Evolutionary conservation across 768 basidiomycete genomes (phyloP).

Genomic region (Tulasnella sp.): DNA sequence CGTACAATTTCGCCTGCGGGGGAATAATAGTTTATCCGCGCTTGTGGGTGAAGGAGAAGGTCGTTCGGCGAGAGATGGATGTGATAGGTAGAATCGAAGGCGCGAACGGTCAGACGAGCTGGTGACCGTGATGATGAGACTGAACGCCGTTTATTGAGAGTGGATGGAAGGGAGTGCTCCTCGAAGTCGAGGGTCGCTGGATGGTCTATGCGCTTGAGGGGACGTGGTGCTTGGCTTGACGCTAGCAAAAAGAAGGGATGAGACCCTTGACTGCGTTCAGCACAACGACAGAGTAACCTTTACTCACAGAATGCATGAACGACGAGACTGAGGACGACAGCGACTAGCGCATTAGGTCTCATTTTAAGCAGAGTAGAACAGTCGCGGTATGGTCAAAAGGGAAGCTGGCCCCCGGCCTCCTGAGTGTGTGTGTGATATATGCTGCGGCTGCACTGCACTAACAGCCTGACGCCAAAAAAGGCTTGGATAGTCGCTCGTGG

Average conservation of each 20-base stretch:
- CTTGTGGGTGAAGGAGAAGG: slow-evolving; percentile 66
- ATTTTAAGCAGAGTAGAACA: no score
- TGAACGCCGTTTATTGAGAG: slow-evolving; percentile 28
- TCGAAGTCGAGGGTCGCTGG: slow-evolving; percentile 44
- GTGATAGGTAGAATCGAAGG: slow-evolving; percentile 53
- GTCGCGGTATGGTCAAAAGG: no score
- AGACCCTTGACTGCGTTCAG: no score
- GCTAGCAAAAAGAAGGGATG: slow-evolving; percentile 28
- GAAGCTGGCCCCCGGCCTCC: no score
- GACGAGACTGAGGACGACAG: no score
- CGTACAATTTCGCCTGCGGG: slow-evolving; percentile 43
- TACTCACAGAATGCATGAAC: no score
- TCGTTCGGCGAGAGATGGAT: slow-evolving; percentile 71
- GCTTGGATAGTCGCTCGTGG: no score
- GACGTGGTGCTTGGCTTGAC: slow-evolving; percentile 37
- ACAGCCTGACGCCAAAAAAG: no score
- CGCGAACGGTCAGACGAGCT: slow-evolving; percentile 53
- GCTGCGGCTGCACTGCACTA: no score
- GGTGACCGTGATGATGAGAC: slow-evolving; percentile 17
- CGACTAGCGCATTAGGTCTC: no score
- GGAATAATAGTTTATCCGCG: slow-evolving; percentile 53
- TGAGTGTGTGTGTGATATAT: no score
- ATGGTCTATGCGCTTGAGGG: slow-evolving; percentile 39
- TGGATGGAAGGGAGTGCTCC: slow-evolving; percentile 35
- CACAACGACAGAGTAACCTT: no score